Percentiles rank a stretch among this genome's conserved stretches.
phyloP scores from a whole-genome alignment of 2,329 filamentous ascomycete species.

The Metarhizium sp. region DNA sequence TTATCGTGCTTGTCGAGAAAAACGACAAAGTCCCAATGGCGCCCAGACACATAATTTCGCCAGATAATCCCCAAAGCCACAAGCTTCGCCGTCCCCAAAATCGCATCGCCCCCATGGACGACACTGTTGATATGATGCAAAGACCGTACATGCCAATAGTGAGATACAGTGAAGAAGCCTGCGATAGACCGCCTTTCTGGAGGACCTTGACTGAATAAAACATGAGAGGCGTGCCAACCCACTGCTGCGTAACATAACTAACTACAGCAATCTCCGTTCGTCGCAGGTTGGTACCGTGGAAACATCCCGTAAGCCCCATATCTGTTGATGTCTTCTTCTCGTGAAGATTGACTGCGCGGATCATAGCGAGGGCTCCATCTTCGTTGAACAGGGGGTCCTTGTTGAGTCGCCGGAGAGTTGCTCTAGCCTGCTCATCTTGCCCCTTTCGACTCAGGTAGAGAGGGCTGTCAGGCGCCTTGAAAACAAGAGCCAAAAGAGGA shows the following conservation, averaged over 20 bases:
- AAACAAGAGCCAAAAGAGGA: background rate
- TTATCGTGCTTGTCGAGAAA: background rate
- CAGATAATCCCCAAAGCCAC: conserved; percentile 29
- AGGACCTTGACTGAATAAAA: conserved; percentile 43
- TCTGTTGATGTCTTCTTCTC: background rate
- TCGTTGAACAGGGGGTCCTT: background rate
- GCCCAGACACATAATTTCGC: conserved; percentile 23
- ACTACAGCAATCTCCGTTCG: conserved; percentile 32
- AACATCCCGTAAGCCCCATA: background rate
- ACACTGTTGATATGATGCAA: conserved; percentile 32
- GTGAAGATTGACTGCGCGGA: background rate
- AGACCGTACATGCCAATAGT: conserved; percentile 30
- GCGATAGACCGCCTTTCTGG: conserved; percentile 36
- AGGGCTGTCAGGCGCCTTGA: background rate
- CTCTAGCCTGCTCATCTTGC: background rate
- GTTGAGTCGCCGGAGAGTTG: background rate
- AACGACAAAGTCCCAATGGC: background rate
- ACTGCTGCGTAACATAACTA: conserved; percentile 44
- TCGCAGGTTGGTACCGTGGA: conserved; percentile 11
- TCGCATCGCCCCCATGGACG: conserved; percentile 32
- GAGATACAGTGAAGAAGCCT: conserved; percentile 32
- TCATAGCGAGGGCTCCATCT: background rate
- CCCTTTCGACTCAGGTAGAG: background rate
- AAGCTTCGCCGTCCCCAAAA: conserved; percentile 31
- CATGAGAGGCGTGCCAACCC: conserved; percentile 42